Evolutionary conservation across 345 rosid genomes (phyloP).

Genomic region (Laguncularia racemosa): DNA sequence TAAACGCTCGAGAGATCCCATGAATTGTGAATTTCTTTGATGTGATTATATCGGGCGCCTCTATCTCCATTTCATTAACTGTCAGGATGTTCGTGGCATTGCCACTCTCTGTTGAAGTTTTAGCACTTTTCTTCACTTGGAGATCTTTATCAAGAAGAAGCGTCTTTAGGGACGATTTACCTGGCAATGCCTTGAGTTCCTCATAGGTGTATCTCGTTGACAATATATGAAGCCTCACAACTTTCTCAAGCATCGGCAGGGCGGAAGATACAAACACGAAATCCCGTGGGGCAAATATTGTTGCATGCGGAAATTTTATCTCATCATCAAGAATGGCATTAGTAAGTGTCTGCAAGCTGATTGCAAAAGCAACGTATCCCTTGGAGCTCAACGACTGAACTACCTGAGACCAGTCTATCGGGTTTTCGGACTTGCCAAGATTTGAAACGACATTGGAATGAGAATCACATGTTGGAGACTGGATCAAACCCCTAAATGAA

Average conservation of each 20-base stretch:
- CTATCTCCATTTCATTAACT: no score
- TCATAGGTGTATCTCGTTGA: constrained; percentile 25
- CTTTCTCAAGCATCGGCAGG: constrained; percentile 39
- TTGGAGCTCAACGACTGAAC: constrained; percentile 55
- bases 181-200: constrained; percentile 43
- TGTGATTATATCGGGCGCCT: no score
- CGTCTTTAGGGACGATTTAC: constrained; percentile 31
- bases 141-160: constrained; percentile 39
- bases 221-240: constrained; percentile 53
- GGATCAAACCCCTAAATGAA: constrained; percentile 24
- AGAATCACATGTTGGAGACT: constrained; percentile 23
- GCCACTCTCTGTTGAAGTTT: not conserved
- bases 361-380: constrained; percentile 65
- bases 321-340: constrained; percentile 39
- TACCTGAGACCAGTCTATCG: constrained; percentile 48
- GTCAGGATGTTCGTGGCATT: no score
- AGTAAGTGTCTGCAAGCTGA: constrained; percentile 63
- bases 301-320: constrained; percentile 34
- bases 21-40: not conserved
- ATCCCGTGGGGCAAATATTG: constrained; percentile 56
- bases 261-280: constrained; percentile 40
- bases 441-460: constrained; percentile 16
- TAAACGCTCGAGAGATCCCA: not conserved
- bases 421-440: constrained; percentile 16
- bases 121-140: no score